phyloP scores from a whole-genome alignment of 2,329 filamentous ascomycete genomes.

The Shiraia sp. region DNA sequence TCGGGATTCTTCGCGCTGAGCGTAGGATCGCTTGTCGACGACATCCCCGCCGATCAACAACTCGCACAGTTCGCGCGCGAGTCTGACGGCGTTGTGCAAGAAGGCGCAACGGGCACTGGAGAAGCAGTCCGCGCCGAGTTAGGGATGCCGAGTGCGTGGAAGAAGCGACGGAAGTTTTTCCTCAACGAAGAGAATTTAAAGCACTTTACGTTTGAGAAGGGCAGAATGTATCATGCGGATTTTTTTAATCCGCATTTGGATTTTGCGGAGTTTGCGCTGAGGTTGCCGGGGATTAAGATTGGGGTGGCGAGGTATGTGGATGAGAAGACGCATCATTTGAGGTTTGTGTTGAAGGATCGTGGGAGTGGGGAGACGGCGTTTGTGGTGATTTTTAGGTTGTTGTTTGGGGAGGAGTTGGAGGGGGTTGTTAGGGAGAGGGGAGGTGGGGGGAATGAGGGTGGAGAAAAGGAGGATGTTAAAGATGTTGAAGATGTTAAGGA shows the following conservation, averaged over 20 bases:
- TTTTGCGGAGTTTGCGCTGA: constrained; percentile 51
- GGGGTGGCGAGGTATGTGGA: constrained; percentile 52
- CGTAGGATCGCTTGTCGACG: constrained; percentile 30
- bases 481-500: background rate
- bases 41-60: constrained; percentile 26
- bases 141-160: constrained; percentile 44
- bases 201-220: constrained; percentile 49
- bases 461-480: background rate
- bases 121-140: constrained; percentile 29
- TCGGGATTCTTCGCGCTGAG: constrained; percentile 39
- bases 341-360: constrained; percentile 52
- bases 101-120: constrained; percentile 47
- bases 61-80: constrained; percentile 23
- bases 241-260: constrained; percentile 56
- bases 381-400: constrained; percentile 51
- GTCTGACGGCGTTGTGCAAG: constrained; percentile 42
- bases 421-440: constrained; percentile 31
- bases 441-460: background rate
- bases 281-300: constrained; percentile 51
- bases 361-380: constrained; percentile 48
- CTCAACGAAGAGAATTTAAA: constrained; percentile 41
- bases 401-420: constrained; percentile 50
- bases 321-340: constrained; percentile 52
- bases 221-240: constrained; percentile 50
- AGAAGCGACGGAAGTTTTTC: constrained; percentile 52